A percentile compares a stretch with the other conserved stretches of the same genome.
These are phyloP conservation scores for Gaertneriomyces sp. DNA, from an alignment of 192 early-diverging fungal genomes.

Conservation along the genomic window DNA sequence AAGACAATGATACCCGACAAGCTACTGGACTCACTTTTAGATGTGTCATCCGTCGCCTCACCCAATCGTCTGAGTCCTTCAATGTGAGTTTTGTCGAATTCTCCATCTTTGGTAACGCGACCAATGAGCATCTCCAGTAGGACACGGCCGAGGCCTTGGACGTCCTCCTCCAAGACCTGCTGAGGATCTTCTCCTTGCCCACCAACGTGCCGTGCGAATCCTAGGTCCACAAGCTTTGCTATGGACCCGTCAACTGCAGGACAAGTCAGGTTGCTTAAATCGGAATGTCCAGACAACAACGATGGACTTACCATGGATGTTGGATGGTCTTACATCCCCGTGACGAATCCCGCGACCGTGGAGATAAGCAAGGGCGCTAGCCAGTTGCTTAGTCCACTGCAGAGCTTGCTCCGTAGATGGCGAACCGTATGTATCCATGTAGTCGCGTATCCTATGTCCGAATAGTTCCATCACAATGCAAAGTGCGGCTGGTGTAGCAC, in stretches of 20 bases:
- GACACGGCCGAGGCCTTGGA: neutral
- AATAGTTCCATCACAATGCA: constrained; percentile 11
- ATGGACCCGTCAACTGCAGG: constrained; percentile 1
- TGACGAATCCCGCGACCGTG: constrained; percentile 8
- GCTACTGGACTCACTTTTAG: neutral
- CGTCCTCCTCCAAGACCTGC: constrained; percentile 9
- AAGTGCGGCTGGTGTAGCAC: neutral
- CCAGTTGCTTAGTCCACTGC: constrained; percentile 6
- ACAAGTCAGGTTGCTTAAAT: no score
- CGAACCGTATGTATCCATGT: neutral
- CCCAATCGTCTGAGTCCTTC: constrained; percentile 6
- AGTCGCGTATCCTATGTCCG: constrained; percentile 7
- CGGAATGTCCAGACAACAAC: no score
- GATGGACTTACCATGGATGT: neutral
- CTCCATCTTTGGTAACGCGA: neutral
- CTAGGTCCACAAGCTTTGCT: constrained; percentile 13
- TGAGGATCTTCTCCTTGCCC: neutral
- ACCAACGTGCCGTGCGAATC: constrained; percentile 10
- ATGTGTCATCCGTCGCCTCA: neutral
- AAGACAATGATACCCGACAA: neutral
- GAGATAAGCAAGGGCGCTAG: constrained; percentile 3
- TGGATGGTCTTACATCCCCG: constrained; percentile 8
- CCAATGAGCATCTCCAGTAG: constrained; percentile 11
- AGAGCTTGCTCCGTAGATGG: neutral
- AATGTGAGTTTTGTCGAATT: constrained; percentile 1